Conservation (phyloP, 1,139 yeast species). For the Kluyveromyces sp. region DNA sequence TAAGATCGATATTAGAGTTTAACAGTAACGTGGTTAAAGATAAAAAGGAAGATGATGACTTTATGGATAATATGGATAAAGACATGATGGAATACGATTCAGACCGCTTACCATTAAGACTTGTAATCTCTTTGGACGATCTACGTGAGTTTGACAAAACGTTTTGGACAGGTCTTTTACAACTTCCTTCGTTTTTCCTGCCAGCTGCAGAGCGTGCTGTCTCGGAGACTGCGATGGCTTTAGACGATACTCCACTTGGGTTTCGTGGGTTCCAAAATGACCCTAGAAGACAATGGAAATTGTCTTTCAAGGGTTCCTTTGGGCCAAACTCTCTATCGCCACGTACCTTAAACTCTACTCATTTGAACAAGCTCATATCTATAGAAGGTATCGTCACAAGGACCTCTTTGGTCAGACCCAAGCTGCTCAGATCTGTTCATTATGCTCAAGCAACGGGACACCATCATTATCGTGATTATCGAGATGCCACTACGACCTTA, state of each 20-base stretch:
- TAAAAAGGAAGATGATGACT: conserved; percentile 9
- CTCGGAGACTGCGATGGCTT: conserved; percentile 67
- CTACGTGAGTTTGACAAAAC: conserved; percentile 74
- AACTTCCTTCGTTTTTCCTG: conserved; percentile 72
- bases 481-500: conserved; percentile 87
- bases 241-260: conserved; percentile 38
- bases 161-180: conserved; percentile 71
- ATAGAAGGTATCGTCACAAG: conserved; percentile 94
- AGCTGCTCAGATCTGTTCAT: conserved; percentile 85
- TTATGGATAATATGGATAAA: conserved; percentile 5
- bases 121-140: conserved; percentile 77
- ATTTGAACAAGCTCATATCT: conserved; percentile 74
- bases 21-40: conserved; percentile 14
- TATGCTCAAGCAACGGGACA: conserved; percentile 79
- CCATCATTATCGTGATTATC: conserved; percentile 85
- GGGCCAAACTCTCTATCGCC: conserved; percentile 87
- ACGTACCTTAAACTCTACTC: conserved; percentile 70
- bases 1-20: conserved; percentile 40
- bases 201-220: conserved; percentile 90
- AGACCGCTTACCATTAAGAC: conserved; percentile 54
- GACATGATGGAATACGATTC: conserved; percentile 1
- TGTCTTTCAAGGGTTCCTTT: conserved; percentile 86
- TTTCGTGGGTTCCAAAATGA: conserved; percentile 7
- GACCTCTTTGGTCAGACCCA: conserved; percentile 89
- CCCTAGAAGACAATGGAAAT: conserved; percentile 24